These are phyloP conservation scores for Rhodamnia argentea DNA, from an alignment of 345 rosid species.

Conservation along the genomic window DNA sequence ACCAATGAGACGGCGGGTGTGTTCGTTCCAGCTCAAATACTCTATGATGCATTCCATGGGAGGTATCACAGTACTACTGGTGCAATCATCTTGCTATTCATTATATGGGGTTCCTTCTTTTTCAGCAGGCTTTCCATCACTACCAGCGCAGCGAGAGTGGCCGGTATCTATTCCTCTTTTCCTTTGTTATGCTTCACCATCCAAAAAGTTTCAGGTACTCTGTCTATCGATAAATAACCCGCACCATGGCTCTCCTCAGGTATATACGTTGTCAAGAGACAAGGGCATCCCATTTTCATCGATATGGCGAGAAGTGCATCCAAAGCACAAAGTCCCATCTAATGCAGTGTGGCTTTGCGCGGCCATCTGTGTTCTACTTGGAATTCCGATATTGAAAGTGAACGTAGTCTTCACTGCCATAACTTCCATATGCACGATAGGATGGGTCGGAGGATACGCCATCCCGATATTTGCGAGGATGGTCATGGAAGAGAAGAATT, in stretches of 20 bases:
- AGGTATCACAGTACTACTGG: slow-evolving; percentile 42
- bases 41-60: slow-evolving; percentile 59
- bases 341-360: slow-evolving; percentile 61
- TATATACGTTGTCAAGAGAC: slow-evolving; percentile 52
- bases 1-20: slow-evolving; percentile 52
- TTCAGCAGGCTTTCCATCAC: slow-evolving; percentile 60
- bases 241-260: slow-evolving; percentile 10
- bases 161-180: background rate
- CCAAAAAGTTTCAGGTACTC: background rate
- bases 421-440: slow-evolving; percentile 50
- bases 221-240: background rate
- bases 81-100: slow-evolving; percentile 39
- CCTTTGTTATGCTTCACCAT: background rate
- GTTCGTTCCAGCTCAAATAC: slow-evolving; percentile 52
- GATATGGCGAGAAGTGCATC: slow-evolving; percentile 46
- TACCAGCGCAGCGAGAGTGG: slow-evolving; percentile 63
- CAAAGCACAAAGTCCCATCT: slow-evolving; percentile 47
- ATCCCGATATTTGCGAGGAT: slow-evolving; percentile 52
- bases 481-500: slow-evolving; percentile 48
- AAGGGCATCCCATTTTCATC: slow-evolving; percentile 42
- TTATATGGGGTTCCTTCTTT: slow-evolving; percentile 61
- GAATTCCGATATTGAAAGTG: slow-evolving; percentile 44
- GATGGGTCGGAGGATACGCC: slow-evolving; percentile 62
- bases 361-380: slow-evolving; percentile 42
- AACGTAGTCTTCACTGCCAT: slow-evolving; percentile 52